Conservation (phyloP, 768 basidiomycete genomes). For the Termitomyces sp. region DNA sequence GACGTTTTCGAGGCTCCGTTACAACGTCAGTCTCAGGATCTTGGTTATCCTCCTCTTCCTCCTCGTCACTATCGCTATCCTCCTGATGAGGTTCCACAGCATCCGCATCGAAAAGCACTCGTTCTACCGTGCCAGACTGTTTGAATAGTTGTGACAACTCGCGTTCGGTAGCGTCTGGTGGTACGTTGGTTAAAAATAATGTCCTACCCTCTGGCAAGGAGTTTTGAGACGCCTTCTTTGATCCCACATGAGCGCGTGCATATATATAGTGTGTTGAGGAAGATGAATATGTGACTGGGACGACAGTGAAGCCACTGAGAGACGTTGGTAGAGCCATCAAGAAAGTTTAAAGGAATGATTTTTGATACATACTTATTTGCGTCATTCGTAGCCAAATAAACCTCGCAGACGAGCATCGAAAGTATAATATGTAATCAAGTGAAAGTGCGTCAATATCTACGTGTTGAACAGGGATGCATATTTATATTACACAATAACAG, state of each 20-base stretch:
- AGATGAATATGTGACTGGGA: conserved; percentile 37
- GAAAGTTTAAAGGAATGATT: not conserved
- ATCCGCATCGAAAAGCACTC: conserved; percentile 58
- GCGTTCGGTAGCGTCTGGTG: conserved; percentile 81
- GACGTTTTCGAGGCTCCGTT: conserved; percentile 31
- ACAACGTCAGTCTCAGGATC: conserved; percentile 23
- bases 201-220: conserved; percentile 55
- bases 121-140: conserved; percentile 70
- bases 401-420: no score
- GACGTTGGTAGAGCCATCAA: conserved; percentile 22
- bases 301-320: conserved; percentile 43
- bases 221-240: conserved; percentile 30
- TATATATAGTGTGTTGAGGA: conserved; percentile 70
- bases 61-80: conserved; percentile 35
- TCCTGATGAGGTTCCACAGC: conserved; percentile 34
- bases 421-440: no score
- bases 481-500: conserved; percentile 13
- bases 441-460: not conserved
- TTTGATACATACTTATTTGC: conserved; percentile 3
- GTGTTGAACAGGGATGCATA: not conserved
- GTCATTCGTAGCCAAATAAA: conserved; percentile 4
- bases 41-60: conserved; percentile 24
- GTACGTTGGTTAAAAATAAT: conserved; percentile 84
- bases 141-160: conserved; percentile 78
- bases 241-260: conserved; percentile 55